These are phyloP conservation scores for Torrubiella hemipterigena DNA, from an alignment of 2,329 filamentous ascomycete genomes.

Conservation along the genomic window DNA sequence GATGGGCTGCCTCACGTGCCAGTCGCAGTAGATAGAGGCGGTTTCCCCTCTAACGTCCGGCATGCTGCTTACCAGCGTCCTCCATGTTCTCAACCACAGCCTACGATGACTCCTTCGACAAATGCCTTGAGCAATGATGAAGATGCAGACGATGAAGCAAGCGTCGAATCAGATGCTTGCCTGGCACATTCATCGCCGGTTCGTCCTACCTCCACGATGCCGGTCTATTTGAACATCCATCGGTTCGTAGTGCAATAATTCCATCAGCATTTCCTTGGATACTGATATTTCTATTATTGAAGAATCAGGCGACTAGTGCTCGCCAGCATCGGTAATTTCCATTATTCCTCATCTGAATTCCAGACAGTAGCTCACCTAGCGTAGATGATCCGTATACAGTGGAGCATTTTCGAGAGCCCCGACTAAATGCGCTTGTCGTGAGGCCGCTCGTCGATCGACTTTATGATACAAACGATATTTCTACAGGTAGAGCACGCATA, in stretches of 20 bases:
- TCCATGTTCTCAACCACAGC: too few relatives aligned
- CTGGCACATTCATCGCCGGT: neutral
- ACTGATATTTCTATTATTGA: neutral
- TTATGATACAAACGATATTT: slow-evolving; percentile 49
- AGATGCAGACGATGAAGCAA: neutral
- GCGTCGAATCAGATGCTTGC: neutral
- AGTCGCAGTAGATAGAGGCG: too few relatives aligned
- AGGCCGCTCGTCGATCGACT: slow-evolving; percentile 52
- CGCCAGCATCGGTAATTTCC: slow-evolving; percentile 8
- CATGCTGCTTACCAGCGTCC: too few relatives aligned
- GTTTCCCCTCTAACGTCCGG: too few relatives aligned
- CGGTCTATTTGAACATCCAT: slow-evolving; percentile 9
- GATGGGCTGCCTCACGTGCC: neutral
- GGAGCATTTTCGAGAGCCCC: slow-evolving; percentile 51
- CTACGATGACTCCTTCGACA: too few relatives aligned
- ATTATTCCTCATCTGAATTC: neutral
- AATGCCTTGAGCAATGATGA: neutral
- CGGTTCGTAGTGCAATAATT: slow-evolving; percentile 2
- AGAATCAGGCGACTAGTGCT: slow-evolving; percentile 9
- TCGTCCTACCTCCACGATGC: neutral
- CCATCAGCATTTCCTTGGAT: neutral
- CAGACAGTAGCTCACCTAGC: neutral
- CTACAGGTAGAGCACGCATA: slow-evolving; percentile 42
- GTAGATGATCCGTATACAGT: slow-evolving; percentile 24
- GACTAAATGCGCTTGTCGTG: slow-evolving; percentile 51